These are phyloP conservation scores for Picochlorum sp. DNA, from an alignment of 139 green algal species.

Conservation along the genomic window DNA sequence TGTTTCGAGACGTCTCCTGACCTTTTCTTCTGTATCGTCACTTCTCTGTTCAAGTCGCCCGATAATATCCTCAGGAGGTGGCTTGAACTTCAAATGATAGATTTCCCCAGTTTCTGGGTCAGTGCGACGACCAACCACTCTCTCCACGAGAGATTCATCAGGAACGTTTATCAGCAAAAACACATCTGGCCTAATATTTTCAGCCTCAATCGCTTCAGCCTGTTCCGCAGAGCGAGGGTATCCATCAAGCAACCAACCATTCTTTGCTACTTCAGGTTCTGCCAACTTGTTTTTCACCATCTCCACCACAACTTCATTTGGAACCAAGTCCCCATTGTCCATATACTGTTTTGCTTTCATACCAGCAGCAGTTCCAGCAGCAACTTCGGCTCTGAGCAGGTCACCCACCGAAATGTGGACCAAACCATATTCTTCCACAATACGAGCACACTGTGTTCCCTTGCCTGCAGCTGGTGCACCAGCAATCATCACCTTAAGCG, in stretches of 20 bases:
- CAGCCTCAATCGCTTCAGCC: slow-evolving; percentile 83
- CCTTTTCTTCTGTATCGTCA: slow-evolving; percentile 95
- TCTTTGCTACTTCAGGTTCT: slow-evolving; percentile 27
- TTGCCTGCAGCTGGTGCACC: slow-evolving; percentile 93
- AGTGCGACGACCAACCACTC: slow-evolving; percentile 80
- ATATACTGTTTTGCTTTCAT: slow-evolving; percentile 82
- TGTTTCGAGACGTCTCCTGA: slow-evolving; percentile 48
- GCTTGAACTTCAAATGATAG: slow-evolving; percentile 86
- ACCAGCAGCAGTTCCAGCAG: slow-evolving; percentile 61
- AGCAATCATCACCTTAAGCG: slow-evolving; percentile 85
- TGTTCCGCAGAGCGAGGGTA: slow-evolving; percentile 88
- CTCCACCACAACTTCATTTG: slow-evolving; percentile 82
- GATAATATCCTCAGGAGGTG: slow-evolving; percentile 62
- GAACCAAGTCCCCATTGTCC: slow-evolving; percentile 86
- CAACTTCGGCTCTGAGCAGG: slow-evolving; percentile 91
- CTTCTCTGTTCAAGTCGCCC: slow-evolving; percentile 55
- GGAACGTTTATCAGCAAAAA: slow-evolving; percentile 95
- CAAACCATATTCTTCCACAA: slow-evolving; percentile 81
- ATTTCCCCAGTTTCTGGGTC: slow-evolving; percentile 92
- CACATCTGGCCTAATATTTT: slow-evolving; percentile 83
- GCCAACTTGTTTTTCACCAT: slow-evolving; percentile 80
- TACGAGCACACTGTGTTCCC: slow-evolving; percentile 88
- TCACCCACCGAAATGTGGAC: slow-evolving; percentile 95
- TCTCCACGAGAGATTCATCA: slow-evolving; percentile 84
- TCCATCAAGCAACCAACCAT: slow-evolving; percentile 94